These are phyloP conservation scores for Dentiscutata heterogama DNA, from an alignment of 371 early-diverging fungal genomes.

Conservation along the genomic window DNA sequence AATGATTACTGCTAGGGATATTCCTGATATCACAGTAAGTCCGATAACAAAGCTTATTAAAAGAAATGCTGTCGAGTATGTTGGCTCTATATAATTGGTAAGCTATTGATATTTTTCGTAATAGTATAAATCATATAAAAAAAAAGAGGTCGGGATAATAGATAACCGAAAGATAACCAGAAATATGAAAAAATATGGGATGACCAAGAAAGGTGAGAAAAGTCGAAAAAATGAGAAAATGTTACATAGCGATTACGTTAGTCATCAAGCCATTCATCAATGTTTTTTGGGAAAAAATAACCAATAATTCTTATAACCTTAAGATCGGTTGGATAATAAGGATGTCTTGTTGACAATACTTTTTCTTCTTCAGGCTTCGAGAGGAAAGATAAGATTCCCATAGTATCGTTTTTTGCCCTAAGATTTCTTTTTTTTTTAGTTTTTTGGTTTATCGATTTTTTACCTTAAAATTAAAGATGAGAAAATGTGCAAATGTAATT, in stretches of 20 bases:
- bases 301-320: not conserved
- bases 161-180: not conserved
- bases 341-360: not conserved
- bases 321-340: constrained; percentile 7
- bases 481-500: too few species aligned
- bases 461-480: too few species aligned
- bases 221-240: not conserved
- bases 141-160: not conserved
- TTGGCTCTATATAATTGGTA: not conserved
- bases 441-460: too few species aligned
- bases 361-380: not conserved
- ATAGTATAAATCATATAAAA: not conserved
- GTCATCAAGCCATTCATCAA: not conserved
- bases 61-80: not conserved
- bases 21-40: not conserved
- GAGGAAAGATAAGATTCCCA: too few species aligned
- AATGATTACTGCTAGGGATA: not conserved
- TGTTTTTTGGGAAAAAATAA: not conserved
- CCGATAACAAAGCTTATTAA: not conserved
- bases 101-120: not conserved
- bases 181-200: not conserved
- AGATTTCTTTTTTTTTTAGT: too few species aligned
- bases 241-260: not conserved
- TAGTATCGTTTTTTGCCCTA: too few species aligned
- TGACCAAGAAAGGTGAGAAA: too few species aligned